phyloP scores from a whole-genome alignment of 2,329 filamentous ascomycete genomes.

The Arthroderma sp. region DNA sequence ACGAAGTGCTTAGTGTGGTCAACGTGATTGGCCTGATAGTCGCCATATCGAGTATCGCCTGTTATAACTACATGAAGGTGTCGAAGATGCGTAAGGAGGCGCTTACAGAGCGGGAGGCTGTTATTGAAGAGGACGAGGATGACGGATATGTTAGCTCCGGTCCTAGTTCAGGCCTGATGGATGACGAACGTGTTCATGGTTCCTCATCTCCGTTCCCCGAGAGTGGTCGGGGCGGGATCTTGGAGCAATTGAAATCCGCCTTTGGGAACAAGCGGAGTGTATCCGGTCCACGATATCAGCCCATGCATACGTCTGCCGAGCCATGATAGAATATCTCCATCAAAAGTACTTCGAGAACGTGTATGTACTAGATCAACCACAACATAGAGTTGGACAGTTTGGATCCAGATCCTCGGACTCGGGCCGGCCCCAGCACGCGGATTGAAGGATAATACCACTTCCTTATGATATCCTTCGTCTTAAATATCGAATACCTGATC shows the following conservation, averaged over 20 bases:
- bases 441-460: background rate
- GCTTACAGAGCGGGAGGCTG: constrained; percentile 26
- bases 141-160: background rate
- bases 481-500: background rate
- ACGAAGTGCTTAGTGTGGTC: constrained; percentile 74
- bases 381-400: background rate
- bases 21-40: constrained; percentile 80
- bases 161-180: background rate
- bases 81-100: constrained; percentile 75
- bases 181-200: background rate
- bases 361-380: background rate
- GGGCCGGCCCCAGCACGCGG: background rate
- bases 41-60: constrained; percentile 72
- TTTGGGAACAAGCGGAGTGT: background rate
- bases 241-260: background rate
- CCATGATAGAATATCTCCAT: background rate
- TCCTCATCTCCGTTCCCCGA: background rate
- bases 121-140: background rate
- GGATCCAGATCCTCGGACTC: background rate
- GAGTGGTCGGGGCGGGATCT: background rate
- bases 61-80: constrained; percentile 94
- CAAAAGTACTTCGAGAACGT: background rate
- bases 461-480: background rate
- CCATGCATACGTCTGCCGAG: background rate
- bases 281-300: background rate